A percentile compares a stretch with the other conserved stretches of the same genome.
Evolutionary conservation across 2,329 filamentous ascomycete species (phyloP).

Genomic region (Fusarium sp.): DNA sequence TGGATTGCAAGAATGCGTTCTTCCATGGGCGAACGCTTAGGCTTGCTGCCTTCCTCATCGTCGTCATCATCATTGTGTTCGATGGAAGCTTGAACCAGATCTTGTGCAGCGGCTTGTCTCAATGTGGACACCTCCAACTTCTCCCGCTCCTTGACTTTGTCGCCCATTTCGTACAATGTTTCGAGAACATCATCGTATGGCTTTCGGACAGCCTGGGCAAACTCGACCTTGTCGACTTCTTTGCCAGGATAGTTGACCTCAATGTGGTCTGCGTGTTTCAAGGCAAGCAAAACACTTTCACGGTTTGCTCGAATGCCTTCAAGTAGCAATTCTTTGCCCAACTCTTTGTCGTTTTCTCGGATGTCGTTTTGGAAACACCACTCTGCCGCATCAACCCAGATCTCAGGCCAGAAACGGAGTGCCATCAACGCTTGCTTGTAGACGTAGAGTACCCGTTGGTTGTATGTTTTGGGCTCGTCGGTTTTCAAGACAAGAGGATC

Average conservation of each 20-base stretch:
- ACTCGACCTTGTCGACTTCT: conserved; percentile 80
- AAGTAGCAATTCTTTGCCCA: conserved; percentile 79
- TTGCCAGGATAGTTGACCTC: conserved; percentile 81
- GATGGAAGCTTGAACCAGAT: conserved; percentile 50
- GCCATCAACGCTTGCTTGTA: conserved; percentile 96
- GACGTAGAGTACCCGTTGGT: conserved; percentile 83
- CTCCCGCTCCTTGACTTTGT: conserved; percentile 74
- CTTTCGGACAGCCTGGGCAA: conserved; percentile 79
- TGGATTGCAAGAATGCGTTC: conserved; percentile 69
- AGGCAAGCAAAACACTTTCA: conserved; percentile 88
- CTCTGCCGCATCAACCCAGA: conserved; percentile 94
- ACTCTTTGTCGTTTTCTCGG: conserved; percentile 65
- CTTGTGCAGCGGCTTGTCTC: conserved; percentile 59
- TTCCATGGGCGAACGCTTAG: conserved; percentile 68
- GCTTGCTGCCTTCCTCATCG: conserved; percentile 52
- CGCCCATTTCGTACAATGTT: conserved; percentile 86
- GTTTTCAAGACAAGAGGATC: conserved; percentile 87
- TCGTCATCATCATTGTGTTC: conserved; percentile 62
- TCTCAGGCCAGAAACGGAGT: conserved; percentile 91
- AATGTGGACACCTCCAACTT: conserved; percentile 65
- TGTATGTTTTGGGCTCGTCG: conserved; percentile 80
- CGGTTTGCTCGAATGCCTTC: conserved; percentile 90
- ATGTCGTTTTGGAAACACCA: conserved; percentile 87
- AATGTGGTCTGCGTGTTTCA: conserved; percentile 88
- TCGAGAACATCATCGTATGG: conserved; percentile 86